These are phyloP conservation scores for Botrytis galanthina DNA, from an alignment of 2,329 filamentous ascomycete genomes.

Conservation along the genomic window DNA sequence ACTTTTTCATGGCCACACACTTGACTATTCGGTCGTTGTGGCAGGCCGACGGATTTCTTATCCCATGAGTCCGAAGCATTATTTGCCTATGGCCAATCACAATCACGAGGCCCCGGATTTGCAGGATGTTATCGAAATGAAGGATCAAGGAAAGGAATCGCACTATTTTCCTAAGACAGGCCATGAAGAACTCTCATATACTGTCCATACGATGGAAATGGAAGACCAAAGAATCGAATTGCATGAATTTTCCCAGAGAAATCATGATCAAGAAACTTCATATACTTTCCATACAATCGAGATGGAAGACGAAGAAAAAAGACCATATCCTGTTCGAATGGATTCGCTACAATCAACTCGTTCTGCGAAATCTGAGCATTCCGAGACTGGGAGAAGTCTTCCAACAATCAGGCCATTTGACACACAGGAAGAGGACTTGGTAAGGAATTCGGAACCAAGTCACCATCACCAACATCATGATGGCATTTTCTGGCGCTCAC, in stretches of 20 bases:
- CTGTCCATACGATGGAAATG: neutral
- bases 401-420: neutral
- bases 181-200: neutral
- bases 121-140: neutral
- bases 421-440: neutral
- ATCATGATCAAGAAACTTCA: neutral
- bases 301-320: neutral
- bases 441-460: neutral
- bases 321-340: neutral
- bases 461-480: conserved; percentile 1
- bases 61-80: neutral
- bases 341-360: neutral
- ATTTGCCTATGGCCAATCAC: neutral
- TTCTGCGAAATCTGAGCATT: neutral
- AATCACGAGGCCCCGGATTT: neutral
- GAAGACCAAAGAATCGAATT: neutral
- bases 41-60: neutral
- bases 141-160: neutral
- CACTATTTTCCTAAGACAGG: neutral
- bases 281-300: neutral
- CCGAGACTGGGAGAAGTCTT: neutral
- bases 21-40: neutral
- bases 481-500: conserved; percentile 26
- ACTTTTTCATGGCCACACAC: neutral
- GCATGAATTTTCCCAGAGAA: neutral